Conservation (phyloP, 768 basidiomycete species). For the Trametes cinnabarina region DNA sequence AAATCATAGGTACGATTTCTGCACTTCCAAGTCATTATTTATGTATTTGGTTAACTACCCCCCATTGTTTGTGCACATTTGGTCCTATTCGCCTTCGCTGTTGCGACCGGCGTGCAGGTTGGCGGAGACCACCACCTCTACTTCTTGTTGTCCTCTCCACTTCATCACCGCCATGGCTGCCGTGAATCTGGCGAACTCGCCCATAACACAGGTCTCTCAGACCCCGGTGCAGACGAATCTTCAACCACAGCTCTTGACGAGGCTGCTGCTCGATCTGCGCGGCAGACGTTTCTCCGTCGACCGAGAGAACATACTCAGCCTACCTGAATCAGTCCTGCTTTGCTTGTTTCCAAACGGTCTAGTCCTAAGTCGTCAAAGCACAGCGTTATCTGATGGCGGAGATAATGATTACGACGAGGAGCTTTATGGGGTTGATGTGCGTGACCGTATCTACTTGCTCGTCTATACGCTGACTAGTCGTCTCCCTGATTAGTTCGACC, state of each 20-base stretch:
- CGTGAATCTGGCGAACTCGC: constrained; percentile 30
- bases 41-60: not conserved
- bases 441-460: constrained; percentile 34
- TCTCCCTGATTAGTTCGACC: constrained; percentile 73
- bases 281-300: constrained; percentile 92
- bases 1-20: not conserved
- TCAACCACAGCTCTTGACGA: constrained; percentile 84
- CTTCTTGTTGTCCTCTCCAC: not conserved
- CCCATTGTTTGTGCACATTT: constrained; percentile 8
- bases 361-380: constrained; percentile 85
- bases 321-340: constrained; percentile 94
- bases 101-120: not conserved
- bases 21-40: not conserved
- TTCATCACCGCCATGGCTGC: constrained; percentile 22
- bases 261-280: constrained; percentile 89
- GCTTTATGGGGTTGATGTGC: constrained; percentile 93
- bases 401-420: constrained; percentile 83
- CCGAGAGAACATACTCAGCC: constrained; percentile 95
- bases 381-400: constrained; percentile 68
- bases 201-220: constrained; percentile 57
- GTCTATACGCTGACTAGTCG: constrained; percentile 3
- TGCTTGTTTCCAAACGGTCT: constrained; percentile 98
- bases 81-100: constrained; percentile 8
- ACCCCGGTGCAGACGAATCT: constrained; percentile 65
- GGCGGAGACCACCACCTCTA: constrained; percentile 7